These are phyloP conservation scores for Phytopythium delawarense DNA, from an alignment of 352 stramenopile species.

Conservation along the genomic window DNA sequence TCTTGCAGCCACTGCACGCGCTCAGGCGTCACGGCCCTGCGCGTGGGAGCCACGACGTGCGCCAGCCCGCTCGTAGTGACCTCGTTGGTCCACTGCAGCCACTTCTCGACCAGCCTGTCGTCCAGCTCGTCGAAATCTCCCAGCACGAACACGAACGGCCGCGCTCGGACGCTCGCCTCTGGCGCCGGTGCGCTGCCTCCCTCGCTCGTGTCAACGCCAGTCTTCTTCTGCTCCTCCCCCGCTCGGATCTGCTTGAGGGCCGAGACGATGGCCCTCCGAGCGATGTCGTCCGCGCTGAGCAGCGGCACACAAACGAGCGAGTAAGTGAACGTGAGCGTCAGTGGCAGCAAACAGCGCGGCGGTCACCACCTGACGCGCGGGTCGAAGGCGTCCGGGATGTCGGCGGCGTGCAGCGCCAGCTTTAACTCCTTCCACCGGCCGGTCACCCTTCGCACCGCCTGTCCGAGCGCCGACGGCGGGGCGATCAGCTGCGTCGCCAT, in stretches of 20 bases:
- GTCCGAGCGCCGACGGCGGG: conserved; percentile 19
- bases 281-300: conserved; percentile 2
- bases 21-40: conserved; percentile 33
- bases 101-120: conserved; percentile 24
- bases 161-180: background rate
- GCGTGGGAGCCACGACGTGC: conserved; percentile 54
- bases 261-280: conserved; percentile 8
- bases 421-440: conserved; percentile 41
- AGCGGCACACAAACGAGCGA: background rate
- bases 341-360: too few relatives aligned
- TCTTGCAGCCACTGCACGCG: conserved; percentile 36
- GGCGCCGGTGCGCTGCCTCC: background rate
- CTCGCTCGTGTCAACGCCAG: background rate
- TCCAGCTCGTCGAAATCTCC: conserved; percentile 45
- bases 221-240: background rate
- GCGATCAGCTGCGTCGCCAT: conserved; percentile 29
- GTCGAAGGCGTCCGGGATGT: conserved; percentile 39
- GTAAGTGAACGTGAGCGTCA: background rate
- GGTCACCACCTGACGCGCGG: conserved; percentile 16
- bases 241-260: conserved; percentile 8
- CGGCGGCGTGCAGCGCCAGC: conserved; percentile 25
- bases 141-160: conserved; percentile 50
- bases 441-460: conserved; percentile 23
- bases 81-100: conserved; percentile 47
- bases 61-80: conserved; percentile 41